These are phyloP conservation scores for Naganishia friedmannii DNA, from an alignment of 768 basidiomycete species.

Conservation along the genomic window DNA sequence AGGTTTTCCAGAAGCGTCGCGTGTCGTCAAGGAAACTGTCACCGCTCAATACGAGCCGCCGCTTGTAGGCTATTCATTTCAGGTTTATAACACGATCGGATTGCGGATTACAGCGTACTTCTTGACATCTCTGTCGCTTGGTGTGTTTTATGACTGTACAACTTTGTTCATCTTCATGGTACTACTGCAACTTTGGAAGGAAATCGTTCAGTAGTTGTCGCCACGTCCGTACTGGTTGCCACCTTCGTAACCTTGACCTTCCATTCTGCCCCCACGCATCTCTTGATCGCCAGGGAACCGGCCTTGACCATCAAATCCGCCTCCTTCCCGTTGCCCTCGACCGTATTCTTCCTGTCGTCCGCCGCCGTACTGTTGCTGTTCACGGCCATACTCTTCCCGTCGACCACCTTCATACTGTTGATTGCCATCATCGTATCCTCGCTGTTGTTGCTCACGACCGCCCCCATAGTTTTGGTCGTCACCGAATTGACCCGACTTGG, in stretches of 20 bases:
- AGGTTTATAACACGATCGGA: too few relatives aligned
- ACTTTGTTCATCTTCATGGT: neutral
- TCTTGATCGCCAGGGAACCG: conserved; percentile 14
- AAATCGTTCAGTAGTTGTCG: neutral
- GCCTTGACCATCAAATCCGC: neutral
- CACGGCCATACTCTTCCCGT: neutral
- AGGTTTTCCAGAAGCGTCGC: too few relatives aligned
- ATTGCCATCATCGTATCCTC: neutral
- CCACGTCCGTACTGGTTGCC: neutral
- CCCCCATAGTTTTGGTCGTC: conserved; percentile 14
- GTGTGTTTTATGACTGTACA: neutral
- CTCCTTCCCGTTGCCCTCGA: neutral
- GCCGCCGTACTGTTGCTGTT: too few relatives aligned
- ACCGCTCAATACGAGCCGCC: too few relatives aligned
- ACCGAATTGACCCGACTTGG: conserved; percentile 26
- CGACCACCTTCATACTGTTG: neutral
- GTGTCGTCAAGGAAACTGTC: too few relatives aligned
- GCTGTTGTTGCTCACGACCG: neutral
- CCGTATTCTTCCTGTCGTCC: conserved; percentile 5
- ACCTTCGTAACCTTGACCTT: conserved; percentile 5
- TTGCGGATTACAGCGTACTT: too few relatives aligned
- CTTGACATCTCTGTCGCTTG: neutral
- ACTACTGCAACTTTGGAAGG: neutral
- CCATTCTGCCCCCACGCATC: conserved; percentile 8
- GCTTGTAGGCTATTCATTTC: too few relatives aligned